Percentiles rank a stretch among this genome's conserved stretches.
phyloP scores from a whole-genome alignment of 371 early-diverging fungal genomes.

The Apophysomyces ossiformis region DNA sequence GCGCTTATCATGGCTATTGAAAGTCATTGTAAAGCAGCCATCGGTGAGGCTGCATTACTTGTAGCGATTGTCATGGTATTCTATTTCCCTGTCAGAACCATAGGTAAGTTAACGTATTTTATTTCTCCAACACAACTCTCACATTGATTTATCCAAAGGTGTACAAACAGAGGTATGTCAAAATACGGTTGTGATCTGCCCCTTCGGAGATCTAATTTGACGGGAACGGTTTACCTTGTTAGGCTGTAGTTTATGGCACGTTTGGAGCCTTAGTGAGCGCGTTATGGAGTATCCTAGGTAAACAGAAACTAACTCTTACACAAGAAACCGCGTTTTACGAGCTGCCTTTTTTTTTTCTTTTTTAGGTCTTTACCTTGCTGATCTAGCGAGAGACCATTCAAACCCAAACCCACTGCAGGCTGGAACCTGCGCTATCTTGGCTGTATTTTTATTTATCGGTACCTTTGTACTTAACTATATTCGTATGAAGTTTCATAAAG shows the following conservation, averaged over 20 bases:
- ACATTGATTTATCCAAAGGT: neutral
- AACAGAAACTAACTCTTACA: neutral
- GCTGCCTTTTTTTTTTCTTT: too few relatives aligned
- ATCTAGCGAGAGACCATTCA: constrained; percentile 26
- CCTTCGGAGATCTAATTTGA: neutral
- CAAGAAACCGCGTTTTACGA: too few relatives aligned
- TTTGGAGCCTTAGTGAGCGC: constrained; percentile 25
- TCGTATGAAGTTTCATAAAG: constrained; percentile 36
- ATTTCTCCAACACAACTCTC: neutral
- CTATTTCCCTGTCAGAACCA: constrained; percentile 29
- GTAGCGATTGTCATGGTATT: constrained; percentile 25
- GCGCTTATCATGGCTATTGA: constrained; percentile 30
- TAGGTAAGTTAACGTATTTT: constrained; percentile 16
- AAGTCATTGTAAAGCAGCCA: constrained; percentile 12
- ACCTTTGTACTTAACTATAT: constrained; percentile 34
- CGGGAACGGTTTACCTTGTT: neutral
- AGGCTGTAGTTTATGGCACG: constrained; percentile 15
- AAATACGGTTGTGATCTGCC: neutral
- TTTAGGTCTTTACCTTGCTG: constrained; percentile 37
- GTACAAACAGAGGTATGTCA: constrained; percentile 20
- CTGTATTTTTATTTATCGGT: constrained; percentile 38
- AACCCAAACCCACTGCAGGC: constrained; percentile 34
- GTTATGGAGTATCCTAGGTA: constrained; percentile 35
- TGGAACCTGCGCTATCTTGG: constrained; percentile 30
- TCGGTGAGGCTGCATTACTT: constrained; percentile 22